phyloP scores from a whole-genome alignment of 1,139 yeast genomes.

The Saccharomyces hybrid region DNA sequence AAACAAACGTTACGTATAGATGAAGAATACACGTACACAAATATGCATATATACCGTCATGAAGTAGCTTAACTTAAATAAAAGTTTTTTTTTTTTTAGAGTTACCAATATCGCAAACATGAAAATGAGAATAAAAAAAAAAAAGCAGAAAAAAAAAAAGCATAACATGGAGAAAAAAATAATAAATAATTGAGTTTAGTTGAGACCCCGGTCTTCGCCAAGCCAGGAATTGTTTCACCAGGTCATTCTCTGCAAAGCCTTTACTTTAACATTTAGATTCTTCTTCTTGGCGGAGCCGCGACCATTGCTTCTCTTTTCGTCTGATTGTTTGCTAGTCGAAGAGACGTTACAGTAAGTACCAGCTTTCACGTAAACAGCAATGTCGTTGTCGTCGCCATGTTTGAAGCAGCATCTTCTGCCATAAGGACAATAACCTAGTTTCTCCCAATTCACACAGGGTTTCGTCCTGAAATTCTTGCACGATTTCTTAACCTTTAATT shows the following conservation, averaged over 20 bases:
- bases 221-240: conserved; percentile 32
- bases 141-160: background rate
- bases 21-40: background rate
- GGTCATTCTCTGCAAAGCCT: conserved; percentile 16
- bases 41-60: background rate
- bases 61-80: background rate
- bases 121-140: background rate
- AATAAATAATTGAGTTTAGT: background rate
- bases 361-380: conserved; percentile 21
- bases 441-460: conserved; percentile 84
- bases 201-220: background rate
- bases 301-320: background rate
- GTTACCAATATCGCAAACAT: background rate
- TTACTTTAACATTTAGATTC: conserved; percentile 12
- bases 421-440: conserved; percentile 75
- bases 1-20: background rate
- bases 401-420: conserved; percentile 90
- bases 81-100: background rate
- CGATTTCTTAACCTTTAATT: conserved; percentile 63
- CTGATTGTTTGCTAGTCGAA: background rate
- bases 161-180: background rate
- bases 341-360: conserved; percentile 3
- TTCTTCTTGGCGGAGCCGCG: conserved; percentile 1
- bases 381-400: conserved; percentile 46
- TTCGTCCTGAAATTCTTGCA: conserved; percentile 87